A percentile compares a stretch with the other conserved stretches of the same genome.
Conservation (phyloP, 345 rosid species). For the Triadica sebifera region DNA sequence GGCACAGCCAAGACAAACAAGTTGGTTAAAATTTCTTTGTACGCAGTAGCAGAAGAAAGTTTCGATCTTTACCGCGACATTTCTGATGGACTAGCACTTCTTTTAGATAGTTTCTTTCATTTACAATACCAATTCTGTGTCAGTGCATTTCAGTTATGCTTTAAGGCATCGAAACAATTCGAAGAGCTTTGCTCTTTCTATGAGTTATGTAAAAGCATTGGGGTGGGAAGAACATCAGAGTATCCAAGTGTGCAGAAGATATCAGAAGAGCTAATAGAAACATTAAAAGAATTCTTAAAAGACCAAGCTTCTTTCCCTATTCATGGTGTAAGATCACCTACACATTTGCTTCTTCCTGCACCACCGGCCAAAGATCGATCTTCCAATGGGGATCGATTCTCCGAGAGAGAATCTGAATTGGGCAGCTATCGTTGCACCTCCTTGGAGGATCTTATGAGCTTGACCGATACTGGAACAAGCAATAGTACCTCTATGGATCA, state of each 20-base stretch:
- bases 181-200: constrained; percentile 62
- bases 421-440: constrained; percentile 47
- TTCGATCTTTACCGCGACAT: constrained; percentile 76
- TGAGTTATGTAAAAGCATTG: constrained; percentile 47
- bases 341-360: constrained; percentile 25
- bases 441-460: constrained; percentile 53
- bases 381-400: constrained; percentile 1
- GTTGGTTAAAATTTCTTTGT: constrained; percentile 48
- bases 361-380: constrained; percentile 16
- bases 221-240: constrained; percentile 69
- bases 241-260: constrained; percentile 75
- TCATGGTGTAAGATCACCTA: constrained; percentile 18
- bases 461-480: constrained; percentile 32
- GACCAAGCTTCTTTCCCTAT: constrained; percentile 64
- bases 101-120: constrained; percentile 72
- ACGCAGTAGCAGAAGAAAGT: constrained; percentile 63
- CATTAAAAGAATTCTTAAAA: constrained; percentile 73
- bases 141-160: constrained; percentile 55
- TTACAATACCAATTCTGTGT: constrained; percentile 60
- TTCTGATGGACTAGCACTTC: constrained; percentile 55
- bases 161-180: constrained; percentile 65
- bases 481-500: constrained; percentile 21
- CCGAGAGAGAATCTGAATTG: constrained; percentile 32
- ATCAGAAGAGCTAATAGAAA: constrained; percentile 67
- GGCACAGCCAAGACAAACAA: constrained; percentile 56